Base-by-base conservation (phyloP, 148 eudicot genomes). In the Chenopodium suecicum region DNA sequence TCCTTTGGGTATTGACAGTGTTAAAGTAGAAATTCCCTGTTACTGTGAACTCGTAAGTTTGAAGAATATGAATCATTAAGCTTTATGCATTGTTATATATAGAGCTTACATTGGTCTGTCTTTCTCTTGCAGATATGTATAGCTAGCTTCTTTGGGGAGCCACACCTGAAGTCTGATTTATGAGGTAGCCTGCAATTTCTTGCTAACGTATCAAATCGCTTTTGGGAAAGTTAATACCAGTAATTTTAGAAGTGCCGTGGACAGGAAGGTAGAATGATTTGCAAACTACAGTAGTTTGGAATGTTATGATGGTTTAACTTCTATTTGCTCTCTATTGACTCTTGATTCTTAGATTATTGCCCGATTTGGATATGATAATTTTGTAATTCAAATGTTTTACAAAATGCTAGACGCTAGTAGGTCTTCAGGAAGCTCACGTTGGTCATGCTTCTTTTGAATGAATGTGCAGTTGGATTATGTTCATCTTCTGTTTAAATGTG, bases 41-140 rank as follows among this genome's bases (percentile, higher is more conserved):
- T 3, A 50, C 3, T 50, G 54, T 14, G 2, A 11, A 50, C 54
- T 41, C 7, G 6, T 6, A 41, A 41, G 44, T 41, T 37, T 56
- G 6, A 56, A 12, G 62, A 16, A 56, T 56, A 17, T 16, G 22
- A 22, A 62, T 62, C 66, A 62, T 62, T 62, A 29, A 67, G 70
- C 19, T 25, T 4, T 41, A 19, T 16, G 32, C 34, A 48, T 23
- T 23, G 27, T 20, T 73, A 32, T 52, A 73, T 73, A 48, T 73
- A 23, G 10, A 47, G 76, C 67, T 56, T 17, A 80, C 32, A 19
- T 23, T 8, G 0, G 41, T 72, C 19, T 58, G 58, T 41, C 23
- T 41, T 84, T 62, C 72, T 32, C n/a, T 71, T 79, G 82, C 83
- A 84, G 86, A 80, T 75, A 70, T 84, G 83, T 84, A 84, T 76